phyloP scores from a whole-genome alignment of 768 basidiomycete genomes.

The Mycena crocata region DNA sequence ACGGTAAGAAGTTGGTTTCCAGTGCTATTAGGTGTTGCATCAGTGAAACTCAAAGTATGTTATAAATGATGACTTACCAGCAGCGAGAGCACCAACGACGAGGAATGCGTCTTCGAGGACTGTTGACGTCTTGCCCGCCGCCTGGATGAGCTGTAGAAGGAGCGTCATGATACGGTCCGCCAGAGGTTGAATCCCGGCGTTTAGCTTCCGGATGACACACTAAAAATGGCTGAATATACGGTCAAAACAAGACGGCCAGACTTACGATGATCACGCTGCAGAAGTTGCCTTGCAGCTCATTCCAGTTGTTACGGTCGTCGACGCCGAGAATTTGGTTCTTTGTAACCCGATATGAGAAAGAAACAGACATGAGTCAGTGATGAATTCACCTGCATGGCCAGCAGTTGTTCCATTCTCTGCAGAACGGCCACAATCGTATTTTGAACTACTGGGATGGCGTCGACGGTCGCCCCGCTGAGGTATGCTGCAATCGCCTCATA shows the following conservation, averaged over 20 bases:
- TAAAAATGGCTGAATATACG: conserved; percentile 42
- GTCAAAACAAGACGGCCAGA: conserved; percentile 20
- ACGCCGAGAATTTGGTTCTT: conserved; percentile 94
- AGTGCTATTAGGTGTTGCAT: conserved; percentile 60
- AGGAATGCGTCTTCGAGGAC: conserved; percentile 97
- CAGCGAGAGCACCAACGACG: conserved; percentile 88
- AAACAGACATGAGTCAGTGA: conserved; percentile 3
- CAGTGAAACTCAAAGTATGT: neutral
- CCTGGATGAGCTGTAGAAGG: conserved; percentile 83
- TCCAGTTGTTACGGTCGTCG: conserved; percentile 99
- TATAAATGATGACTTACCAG: conserved; percentile 56
- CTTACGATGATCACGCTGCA: conserved; percentile 90
- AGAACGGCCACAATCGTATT: conserved; percentile 86
- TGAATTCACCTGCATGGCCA: conserved; percentile 78
- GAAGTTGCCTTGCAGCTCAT: conserved; percentile 95
- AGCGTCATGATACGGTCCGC: conserved; percentile 97
- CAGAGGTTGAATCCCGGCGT: conserved; percentile 84
- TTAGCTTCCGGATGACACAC: conserved; percentile 89
- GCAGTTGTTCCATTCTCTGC: conserved; percentile 89
- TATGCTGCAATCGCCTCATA: conserved; percentile 96
- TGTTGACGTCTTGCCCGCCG: conserved; percentile 92
- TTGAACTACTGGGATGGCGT: conserved; percentile 84
- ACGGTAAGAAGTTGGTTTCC: conserved; percentile 82
- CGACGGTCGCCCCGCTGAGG: conserved; percentile 81
- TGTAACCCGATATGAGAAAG: neutral